These are phyloP conservation scores for Sphenostylis stenocarpa DNA, from an alignment of 306 rosid species.

Conservation along the genomic window DNA sequence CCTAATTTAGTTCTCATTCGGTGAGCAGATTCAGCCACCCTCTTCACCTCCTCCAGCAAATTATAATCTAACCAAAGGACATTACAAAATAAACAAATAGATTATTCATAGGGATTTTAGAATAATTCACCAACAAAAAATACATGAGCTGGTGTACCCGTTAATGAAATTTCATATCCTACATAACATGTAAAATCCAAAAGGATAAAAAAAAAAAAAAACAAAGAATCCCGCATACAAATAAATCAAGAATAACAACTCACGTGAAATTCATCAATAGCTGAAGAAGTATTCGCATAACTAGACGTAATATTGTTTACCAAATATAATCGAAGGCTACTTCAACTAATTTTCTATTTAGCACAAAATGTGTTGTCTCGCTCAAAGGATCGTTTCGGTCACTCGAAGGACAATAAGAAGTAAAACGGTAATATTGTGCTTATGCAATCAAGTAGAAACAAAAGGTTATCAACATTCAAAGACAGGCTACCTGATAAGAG, in stretches of 20 bases:
- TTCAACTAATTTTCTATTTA: not conserved
- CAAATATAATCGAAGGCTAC: not conserved
- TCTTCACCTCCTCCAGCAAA: conserved; percentile 87
- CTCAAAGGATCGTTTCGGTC: not conserved
- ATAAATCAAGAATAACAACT: not conserved
- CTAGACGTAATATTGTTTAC: not conserved
- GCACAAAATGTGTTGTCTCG: not conserved
- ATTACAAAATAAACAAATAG: not conserved
- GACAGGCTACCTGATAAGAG: conserved; percentile 71
- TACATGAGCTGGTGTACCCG: not conserved
- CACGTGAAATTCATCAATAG: not conserved
- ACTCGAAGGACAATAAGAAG: not conserved
- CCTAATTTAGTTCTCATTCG: conserved; percentile 69
- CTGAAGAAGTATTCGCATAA: not conserved
- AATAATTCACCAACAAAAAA: not conserved
- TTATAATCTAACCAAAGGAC: conserved; percentile 57
- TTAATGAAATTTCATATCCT: not conserved
- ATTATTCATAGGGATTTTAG: not conserved
- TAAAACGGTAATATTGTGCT: not conserved
- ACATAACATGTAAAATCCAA: not conserved
- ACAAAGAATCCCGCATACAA: not conserved
- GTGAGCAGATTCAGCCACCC: conserved; percentile 82
- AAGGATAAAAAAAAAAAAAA: not conserved
- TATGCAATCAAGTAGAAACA: not conserved
- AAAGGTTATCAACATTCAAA: conserved; percentile 1